Evolutionary conservation across 2,329 filamentous ascomycete species (phyloP).

Genomic region (Trichoderma semiorbis): DNA sequence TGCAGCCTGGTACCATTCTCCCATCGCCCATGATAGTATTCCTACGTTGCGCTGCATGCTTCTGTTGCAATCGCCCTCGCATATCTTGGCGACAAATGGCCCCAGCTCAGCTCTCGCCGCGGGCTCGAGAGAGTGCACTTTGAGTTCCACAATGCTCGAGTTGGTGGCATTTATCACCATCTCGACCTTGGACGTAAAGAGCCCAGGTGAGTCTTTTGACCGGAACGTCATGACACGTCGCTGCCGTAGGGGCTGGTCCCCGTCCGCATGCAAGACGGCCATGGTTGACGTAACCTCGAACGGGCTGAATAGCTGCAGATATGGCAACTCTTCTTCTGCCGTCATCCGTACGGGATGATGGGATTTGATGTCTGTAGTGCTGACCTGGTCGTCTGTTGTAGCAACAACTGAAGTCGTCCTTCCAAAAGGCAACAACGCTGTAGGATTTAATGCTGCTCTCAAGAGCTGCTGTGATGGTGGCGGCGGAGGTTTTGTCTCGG

Average conservation of each 20-base stretch:
- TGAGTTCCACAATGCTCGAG: conserved; percentile 49
- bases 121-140: conserved; percentile 54
- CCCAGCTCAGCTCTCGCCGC: conserved; percentile 57
- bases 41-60: conserved; percentile 55
- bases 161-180: conserved; percentile 56
- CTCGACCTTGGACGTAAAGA: conserved; percentile 57
- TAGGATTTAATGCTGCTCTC: conserved; percentile 48
- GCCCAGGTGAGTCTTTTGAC: conserved; percentile 39
- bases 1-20: conserved; percentile 63
- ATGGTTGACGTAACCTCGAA: conserved; percentile 59
- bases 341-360: conserved; percentile 64
- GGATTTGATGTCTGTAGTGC: conserved; percentile 47
- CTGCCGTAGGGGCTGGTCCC: conserved; percentile 42
- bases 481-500: conserved; percentile 29
- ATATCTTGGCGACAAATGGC: conserved; percentile 47
- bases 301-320: conserved; percentile 67
- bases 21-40: conserved; percentile 63
- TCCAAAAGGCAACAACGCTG: conserved; percentile 50
- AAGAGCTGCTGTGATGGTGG: conserved; percentile 41
- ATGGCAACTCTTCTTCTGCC: conserved; percentile 63
- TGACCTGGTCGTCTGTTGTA: conserved; percentile 26
- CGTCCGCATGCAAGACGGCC: conserved; percentile 39
- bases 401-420: conserved; percentile 31
- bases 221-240: conserved; percentile 54
- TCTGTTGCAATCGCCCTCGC: conserved; percentile 37